phyloP scores from a whole-genome alignment of 139 green algal species.

The Chlorokybus atmophyticus region DNA sequence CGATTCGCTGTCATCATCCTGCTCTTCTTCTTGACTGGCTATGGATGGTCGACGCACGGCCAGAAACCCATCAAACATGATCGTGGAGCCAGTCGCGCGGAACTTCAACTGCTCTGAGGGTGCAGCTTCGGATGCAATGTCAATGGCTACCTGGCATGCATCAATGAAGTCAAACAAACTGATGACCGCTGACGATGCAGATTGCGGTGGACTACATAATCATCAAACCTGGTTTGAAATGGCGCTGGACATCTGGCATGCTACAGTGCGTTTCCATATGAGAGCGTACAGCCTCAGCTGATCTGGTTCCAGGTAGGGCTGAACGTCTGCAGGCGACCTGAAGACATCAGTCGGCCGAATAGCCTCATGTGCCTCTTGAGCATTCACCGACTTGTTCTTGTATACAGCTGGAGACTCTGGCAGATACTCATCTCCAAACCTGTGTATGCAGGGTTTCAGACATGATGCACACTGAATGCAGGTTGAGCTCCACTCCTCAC shows the following conservation, averaged over 20 bases:
- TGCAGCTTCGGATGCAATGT: neutral
- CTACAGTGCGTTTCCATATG: constrained; percentile 65
- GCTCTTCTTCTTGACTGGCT: no score
- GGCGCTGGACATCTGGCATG: constrained; percentile 73
- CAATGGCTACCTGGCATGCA: no score
- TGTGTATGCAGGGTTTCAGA: no score
- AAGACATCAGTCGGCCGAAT: constrained; percentile 60
- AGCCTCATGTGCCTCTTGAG: constrained; percentile 87
- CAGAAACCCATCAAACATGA: no score
- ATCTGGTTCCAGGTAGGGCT: constrained; percentile 5
- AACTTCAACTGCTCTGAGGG: neutral
- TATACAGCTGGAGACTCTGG: constrained; percentile 15
- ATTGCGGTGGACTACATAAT: no score
- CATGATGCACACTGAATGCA: no score
- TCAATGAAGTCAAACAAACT: no score
- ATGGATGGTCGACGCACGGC: no score
- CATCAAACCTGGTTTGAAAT: no score
- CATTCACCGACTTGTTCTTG: constrained; percentile 35
- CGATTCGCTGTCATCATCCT: no score
- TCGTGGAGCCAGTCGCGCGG: neutral
- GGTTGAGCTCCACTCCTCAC: no score
- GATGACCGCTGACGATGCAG: no score
- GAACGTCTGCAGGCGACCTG: neutral
- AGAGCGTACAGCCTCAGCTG: constrained; percentile 61
- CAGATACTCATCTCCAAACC: constrained; percentile 10